Evolutionary conservation across 2,329 filamentous ascomycete genomes (phyloP).

Genomic region (Colletotrichum tropicale): DNA sequence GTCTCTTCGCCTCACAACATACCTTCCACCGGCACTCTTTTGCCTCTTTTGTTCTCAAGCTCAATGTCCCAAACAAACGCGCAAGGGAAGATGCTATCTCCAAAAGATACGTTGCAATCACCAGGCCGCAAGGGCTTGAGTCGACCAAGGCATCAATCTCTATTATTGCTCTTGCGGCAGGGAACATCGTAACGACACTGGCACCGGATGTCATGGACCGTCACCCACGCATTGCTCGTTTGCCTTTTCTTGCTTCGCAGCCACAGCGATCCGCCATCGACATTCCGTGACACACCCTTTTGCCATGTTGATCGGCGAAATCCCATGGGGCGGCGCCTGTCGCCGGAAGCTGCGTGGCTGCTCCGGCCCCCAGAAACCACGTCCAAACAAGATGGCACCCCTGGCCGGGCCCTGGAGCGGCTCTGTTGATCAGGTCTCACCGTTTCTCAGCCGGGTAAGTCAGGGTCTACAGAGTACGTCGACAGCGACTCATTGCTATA

Average conservation of each 20-base stretch:
- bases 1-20: neutral
- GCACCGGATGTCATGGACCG: neutral
- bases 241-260: neutral
- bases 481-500: slow-evolving; percentile 2
- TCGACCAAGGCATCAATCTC: neutral
- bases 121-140: neutral
- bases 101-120: neutral
- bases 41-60: neutral
- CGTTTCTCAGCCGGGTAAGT: slow-evolving; percentile 5
- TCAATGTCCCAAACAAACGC: neutral
- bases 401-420: slow-evolving; percentile 7
- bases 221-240: neutral
- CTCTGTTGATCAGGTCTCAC: slow-evolving; percentile 20
- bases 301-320: slow-evolving; percentile 8
- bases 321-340: neutral
- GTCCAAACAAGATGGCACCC: slow-evolving; percentile 7
- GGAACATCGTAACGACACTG: neutral
- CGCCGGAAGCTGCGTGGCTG: neutral
- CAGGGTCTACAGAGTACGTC: neutral
- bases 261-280: neutral
- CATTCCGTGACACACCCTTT: neutral
- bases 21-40: neutral
- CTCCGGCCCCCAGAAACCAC: neutral
- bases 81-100: neutral
- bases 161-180: neutral